Evolutionary conservation across 2,329 filamentous ascomycete species (phyloP), one percentile per base, ranked within the genome.

Genomic region (Byssothecium circinans): DNA sequence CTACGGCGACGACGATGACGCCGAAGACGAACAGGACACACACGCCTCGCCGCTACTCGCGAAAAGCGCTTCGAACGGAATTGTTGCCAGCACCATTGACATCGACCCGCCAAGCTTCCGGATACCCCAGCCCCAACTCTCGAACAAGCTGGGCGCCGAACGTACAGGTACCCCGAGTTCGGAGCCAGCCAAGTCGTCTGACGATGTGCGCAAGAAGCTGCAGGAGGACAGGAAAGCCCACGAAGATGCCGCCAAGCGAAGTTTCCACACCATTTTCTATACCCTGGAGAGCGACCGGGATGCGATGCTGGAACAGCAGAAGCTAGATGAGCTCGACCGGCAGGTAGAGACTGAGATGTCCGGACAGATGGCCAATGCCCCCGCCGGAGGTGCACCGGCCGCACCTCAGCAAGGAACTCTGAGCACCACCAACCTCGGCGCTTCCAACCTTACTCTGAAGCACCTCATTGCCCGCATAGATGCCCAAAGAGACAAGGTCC

Each of bases 221-320:
- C 91, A 97, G 71, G 89, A 95, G 66, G 89, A 90, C 58, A 94
- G 94, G 68, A 91, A 87, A 69, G 89, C 88, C 23, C 91, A 89
- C 39, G 92, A 96, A 65, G 90, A 95, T 65, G 87, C 88, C 41
- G 94, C 90, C 35, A 91, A 91, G 74, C 83, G 85, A 62, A 94
- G 88, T 73, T 97, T 96, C 71, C 87, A 96, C 67, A 95, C 90
- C 8, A 81, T 96, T 56, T 95, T 97, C 72, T 92, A 96, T 71
- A 96, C 94, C 1, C 79, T 97, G 25, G 94, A 99, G 72, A 94
- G 92, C 68, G 94, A 99, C 68, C 84, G 89, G 45, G 90, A 92
- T 61, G 94, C 94, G 40, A 97, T 99, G 94, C 75, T 97, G 47
- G 94, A 99, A 71, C 94, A 99, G 72, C 91, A 97, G 71, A 90